Percentiles rank a stretch among this genome's conserved stretches.
phyloP scores from a whole-genome alignment of 257 asterid genomes.

The Agastache rugosa region DNA sequence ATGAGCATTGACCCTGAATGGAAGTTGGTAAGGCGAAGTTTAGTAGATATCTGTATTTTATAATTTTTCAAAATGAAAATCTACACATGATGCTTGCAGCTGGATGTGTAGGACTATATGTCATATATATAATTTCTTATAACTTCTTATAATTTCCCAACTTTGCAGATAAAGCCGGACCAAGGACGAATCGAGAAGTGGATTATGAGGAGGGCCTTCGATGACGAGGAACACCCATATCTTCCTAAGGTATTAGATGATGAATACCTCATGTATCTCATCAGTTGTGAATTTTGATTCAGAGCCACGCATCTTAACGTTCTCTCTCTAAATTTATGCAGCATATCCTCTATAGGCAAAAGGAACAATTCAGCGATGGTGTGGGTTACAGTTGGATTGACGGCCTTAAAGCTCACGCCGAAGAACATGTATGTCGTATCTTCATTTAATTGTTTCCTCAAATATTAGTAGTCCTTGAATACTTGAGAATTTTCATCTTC shows the following conservation, averaged over 20 bases:
- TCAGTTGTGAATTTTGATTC: not conserved
- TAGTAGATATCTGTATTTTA: not conserved
- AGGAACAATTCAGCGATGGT: conserved; percentile 98
- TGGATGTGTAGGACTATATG: not conserved
- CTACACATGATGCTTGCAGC: not conserved
- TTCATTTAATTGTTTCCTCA: no score
- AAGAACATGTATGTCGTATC: conserved; percentile 56
- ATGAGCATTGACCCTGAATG: conserved; percentile 94
- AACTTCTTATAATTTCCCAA: not conserved
- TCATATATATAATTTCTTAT: not conserved
- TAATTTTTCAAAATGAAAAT: not conserved
- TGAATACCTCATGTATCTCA: not conserved
- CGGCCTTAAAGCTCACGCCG: conserved; percentile 96
- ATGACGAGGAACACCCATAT: conserved; percentile 84
- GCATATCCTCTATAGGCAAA: conserved; percentile 94
- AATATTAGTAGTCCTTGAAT: not conserved
- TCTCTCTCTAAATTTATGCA: conserved; percentile 46
- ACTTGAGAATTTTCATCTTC: not conserved
- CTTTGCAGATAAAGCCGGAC: conserved; percentile 70
- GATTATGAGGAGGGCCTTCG: conserved; percentile 92
- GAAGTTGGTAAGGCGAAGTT: conserved; percentile 64
- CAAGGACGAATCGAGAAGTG: conserved; percentile 90
- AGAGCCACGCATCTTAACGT: conserved; percentile 20
- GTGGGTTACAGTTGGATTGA: conserved; percentile 99
- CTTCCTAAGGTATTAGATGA: conserved; percentile 79